phyloP scores from a whole-genome alignment of 805 yeast species.

The Zygosaccharomyces gambellarensis region DNA sequence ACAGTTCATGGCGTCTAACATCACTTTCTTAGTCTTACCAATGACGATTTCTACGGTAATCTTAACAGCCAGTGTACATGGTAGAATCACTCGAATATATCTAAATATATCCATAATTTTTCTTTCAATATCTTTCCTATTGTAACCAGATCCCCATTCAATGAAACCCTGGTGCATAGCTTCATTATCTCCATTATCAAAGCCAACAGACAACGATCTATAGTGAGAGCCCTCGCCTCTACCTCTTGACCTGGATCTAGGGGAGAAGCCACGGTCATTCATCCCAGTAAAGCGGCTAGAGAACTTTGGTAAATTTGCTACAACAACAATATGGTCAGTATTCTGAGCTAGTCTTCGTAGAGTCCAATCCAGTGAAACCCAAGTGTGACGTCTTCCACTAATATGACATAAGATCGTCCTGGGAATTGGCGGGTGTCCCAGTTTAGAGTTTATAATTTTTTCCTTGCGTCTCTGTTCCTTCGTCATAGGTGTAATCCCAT shows the following conservation, averaged over 20 bases:
- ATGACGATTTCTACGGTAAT: constrained; percentile 33
- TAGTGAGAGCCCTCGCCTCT: constrained; percentile 1
- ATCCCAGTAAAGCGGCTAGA: not conserved
- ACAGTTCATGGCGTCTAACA: constrained; percentile 30
- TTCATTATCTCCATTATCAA: constrained; percentile 6
- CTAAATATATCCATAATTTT: constrained; percentile 23
- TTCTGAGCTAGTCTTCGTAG: constrained; percentile 49
- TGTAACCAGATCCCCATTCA: constrained; percentile 34
- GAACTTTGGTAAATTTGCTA: constrained; percentile 38
- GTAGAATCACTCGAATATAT: constrained; percentile 20
- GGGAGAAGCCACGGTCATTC: constrained; percentile 1
- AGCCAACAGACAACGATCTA: constrained; percentile 15
- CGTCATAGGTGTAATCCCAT: constrained; percentile 23
- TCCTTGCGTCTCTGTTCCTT: constrained; percentile 24
- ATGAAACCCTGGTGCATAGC: constrained; percentile 12
- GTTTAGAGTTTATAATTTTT: constrained; percentile 17
- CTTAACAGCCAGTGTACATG: constrained; percentile 26
- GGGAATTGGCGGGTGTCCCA: constrained; percentile 28
- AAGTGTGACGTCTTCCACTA: constrained; percentile 68
- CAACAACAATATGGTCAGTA: constrained; percentile 64
- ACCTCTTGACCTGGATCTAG: constrained; percentile 7
- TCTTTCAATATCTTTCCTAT: constrained; percentile 20
- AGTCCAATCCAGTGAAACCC: constrained; percentile 78
- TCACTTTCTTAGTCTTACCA: constrained; percentile 24
- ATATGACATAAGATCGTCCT: constrained; percentile 60